These are phyloP conservation scores for Saitozyma podzolica DNA, from an alignment of 768 basidiomycete genomes.

Conservation along the genomic window DNA sequence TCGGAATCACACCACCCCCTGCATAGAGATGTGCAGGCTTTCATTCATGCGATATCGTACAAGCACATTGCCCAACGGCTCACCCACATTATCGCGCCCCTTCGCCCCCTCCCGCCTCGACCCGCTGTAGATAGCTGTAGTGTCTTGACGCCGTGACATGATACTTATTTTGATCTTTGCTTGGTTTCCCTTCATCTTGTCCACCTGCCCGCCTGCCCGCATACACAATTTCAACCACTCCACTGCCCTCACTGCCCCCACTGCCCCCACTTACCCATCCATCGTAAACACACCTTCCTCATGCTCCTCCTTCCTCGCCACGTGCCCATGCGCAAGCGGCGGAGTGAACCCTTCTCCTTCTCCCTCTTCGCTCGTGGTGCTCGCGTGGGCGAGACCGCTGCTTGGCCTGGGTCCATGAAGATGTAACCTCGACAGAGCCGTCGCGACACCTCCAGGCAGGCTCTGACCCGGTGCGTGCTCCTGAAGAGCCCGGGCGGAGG, in stretches of 20 bases:
- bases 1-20: too few relatives aligned
- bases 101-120: too few relatives aligned
- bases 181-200: too few relatives aligned
- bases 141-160: too few relatives aligned
- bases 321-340: not conserved
- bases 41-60: too few relatives aligned
- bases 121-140: too few relatives aligned
- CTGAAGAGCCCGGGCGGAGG: slow-evolving; percentile 75
- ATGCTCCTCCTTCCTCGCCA: slow-evolving; percentile 11
- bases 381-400: not conserved
- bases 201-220: too few relatives aligned
- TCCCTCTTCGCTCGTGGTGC: not conserved
- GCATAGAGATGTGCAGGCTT: too few relatives aligned
- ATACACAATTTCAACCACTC: not conserved
- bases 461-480: slow-evolving; percentile 87
- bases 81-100: too few relatives aligned
- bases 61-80: too few relatives aligned
- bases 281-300: slow-evolving; percentile 21
- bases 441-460: slow-evolving; percentile 86
- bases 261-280: slow-evolving; percentile 10
- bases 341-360: slow-evolving; percentile 1
- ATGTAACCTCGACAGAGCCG: slow-evolving; percentile 86
- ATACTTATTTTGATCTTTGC: too few relatives aligned
- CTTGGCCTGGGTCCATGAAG: slow-evolving; percentile 55
- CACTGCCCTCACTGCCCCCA: too few relatives aligned